Conservation (phyloP, 768 basidiomycete genomes). For the Gymnopilus junonius region DNA sequence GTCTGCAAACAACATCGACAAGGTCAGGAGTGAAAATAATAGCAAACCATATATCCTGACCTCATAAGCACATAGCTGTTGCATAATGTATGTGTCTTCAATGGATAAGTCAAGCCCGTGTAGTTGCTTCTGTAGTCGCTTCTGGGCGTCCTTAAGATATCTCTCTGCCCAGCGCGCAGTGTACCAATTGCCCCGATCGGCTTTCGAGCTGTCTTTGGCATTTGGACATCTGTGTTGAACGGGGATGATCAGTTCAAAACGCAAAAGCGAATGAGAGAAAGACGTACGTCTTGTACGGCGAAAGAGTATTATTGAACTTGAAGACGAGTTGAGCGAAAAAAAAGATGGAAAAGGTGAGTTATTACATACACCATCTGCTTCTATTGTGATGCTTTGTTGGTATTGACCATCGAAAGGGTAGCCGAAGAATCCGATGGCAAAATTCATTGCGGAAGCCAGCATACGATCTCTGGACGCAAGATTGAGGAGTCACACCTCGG, state of each 20-base stretch:
- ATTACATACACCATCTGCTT: conserved; percentile 51
- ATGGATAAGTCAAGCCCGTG: conserved; percentile 64
- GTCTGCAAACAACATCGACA: conserved; percentile 54
- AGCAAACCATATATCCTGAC: conserved; percentile 33
- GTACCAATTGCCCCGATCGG: conserved; percentile 61
- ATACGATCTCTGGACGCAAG: conserved; percentile 63
- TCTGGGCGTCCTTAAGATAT: conserved; percentile 71
- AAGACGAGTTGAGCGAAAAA: conserved; percentile 13
- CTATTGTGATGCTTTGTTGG: conserved; percentile 78
- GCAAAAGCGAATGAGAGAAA: background rate
- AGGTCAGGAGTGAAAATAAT: background rate
- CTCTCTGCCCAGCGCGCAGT: conserved; percentile 66
- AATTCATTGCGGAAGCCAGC: conserved; percentile 66
- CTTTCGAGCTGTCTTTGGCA: conserved; percentile 46
- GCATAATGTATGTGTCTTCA: conserved; percentile 77
- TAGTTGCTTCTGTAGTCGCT: conserved; percentile 62
- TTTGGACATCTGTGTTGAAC: conserved; percentile 58
- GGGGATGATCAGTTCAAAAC: conserved; percentile 25
- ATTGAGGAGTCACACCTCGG: background rate
- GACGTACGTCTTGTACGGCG: conserved; percentile 77
- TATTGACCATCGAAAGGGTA: conserved; percentile 75
- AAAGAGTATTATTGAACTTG: conserved; percentile 83
- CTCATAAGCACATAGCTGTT: conserved; percentile 87
- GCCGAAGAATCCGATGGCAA: conserved; percentile 78
- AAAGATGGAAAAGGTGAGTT: background rate